Conservation (phyloP, 2,329 filamentous ascomycete species). For the Colletotrichum costaricense region DNA sequence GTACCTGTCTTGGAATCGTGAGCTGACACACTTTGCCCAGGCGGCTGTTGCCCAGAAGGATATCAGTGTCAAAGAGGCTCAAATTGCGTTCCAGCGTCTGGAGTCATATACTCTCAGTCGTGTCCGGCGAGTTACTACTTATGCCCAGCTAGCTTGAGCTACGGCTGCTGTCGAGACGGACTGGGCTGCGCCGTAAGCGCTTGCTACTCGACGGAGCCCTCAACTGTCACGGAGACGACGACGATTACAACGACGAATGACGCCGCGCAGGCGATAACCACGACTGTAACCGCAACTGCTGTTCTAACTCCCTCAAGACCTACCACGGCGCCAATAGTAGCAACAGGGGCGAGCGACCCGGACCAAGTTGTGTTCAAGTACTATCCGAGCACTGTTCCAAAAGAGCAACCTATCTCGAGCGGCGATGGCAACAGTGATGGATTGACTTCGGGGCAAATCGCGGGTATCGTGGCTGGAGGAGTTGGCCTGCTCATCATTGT, state of each 20-base stretch:
- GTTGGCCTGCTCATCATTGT: conserved; percentile 60
- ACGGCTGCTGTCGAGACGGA: conserved; percentile 64
- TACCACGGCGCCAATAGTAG: conserved; percentile 39
- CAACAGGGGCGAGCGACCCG: conserved; percentile 38
- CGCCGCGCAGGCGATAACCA: conserved; percentile 50
- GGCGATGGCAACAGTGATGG: conserved; percentile 42
- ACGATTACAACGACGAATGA: conserved; percentile 58
- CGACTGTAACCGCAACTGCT: conserved; percentile 52
- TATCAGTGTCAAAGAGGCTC: conserved; percentile 52
- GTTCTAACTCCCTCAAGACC: conserved; percentile 51
- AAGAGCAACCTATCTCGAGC: conserved; percentile 48
- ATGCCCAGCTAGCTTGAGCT: conserved; percentile 62
- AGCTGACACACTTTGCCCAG: conserved; percentile 41
- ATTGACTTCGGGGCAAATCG: conserved; percentile 56
- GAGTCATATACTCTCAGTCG: conserved; percentile 49
- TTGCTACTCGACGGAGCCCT: conserved; percentile 61
- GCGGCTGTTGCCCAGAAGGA: conserved; percentile 58
- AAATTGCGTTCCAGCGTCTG: conserved; percentile 57
- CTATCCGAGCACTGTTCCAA: conserved; percentile 56
- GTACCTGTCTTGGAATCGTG: conserved; percentile 4
- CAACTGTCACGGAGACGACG: conserved; percentile 57
- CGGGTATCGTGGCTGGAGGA: conserved; percentile 65
- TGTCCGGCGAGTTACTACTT: conserved; percentile 59
- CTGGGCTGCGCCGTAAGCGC: conserved; percentile 58
- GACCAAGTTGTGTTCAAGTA: conserved; percentile 53